Evolutionary conservation across 495 filamentous ascomycete genomes (phyloP).

Genomic region (Peziza echinospora): DNA sequence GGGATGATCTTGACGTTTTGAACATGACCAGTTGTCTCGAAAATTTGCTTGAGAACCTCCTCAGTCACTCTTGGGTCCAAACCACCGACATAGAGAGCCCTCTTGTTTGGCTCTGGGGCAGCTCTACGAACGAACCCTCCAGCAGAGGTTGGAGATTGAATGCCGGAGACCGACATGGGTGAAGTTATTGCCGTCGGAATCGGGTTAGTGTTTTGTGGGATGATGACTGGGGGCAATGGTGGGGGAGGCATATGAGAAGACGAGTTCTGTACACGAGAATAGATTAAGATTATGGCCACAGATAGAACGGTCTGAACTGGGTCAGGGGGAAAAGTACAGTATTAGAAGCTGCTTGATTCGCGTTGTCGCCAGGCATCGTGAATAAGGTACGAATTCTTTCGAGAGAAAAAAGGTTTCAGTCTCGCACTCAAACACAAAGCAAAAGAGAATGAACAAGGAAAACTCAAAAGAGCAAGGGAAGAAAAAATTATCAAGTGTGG

Average conservation of each 20-base stretch:
- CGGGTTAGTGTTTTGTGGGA: constrained; percentile 89
- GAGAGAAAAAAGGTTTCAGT: neutral
- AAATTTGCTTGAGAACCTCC: constrained; percentile 91
- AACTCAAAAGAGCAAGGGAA: neutral
- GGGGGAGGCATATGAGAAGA: constrained; percentile 70
- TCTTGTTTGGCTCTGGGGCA: constrained; percentile 95
- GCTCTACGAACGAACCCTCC: constrained; percentile 74
- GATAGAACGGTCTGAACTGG: neutral
- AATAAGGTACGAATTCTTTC: neutral
- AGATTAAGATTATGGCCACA: neutral
- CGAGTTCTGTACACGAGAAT: neutral
- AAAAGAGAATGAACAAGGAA: neutral
- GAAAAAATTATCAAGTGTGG: too few species aligned
- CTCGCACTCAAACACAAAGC: neutral
- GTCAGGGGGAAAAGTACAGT: neutral
- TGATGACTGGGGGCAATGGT: constrained; percentile 66
- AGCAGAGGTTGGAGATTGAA: constrained; percentile 64
- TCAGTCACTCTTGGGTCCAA: constrained; percentile 90
- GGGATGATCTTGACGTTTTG: constrained; percentile 98
- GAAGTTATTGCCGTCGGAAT: constrained; percentile 86
- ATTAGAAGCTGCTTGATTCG: neutral
- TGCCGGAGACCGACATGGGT: constrained; percentile 46
- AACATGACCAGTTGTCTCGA: constrained; percentile 95
- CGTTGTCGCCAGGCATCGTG: neutral
- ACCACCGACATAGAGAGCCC: constrained; percentile 88